Evolutionary conservation across 2,329 filamentous ascomycete genomes (phyloP).

Genomic region (Geoglossum cookeanum): DNA sequence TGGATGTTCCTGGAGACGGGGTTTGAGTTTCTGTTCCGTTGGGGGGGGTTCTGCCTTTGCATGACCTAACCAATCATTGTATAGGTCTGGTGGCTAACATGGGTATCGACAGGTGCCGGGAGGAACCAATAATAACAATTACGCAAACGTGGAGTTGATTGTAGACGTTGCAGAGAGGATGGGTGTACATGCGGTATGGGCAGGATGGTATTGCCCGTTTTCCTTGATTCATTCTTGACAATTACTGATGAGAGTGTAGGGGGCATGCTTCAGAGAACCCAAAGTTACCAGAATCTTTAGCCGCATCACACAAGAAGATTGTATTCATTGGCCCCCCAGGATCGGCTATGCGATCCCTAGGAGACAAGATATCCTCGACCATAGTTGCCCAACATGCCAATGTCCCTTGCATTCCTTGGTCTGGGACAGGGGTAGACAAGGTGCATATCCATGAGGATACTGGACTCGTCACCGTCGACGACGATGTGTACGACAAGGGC

Average conservation of each 20-base stretch:
- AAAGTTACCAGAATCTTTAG: slow-evolving; percentile 86
- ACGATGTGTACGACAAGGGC: slow-evolving; percentile 71
- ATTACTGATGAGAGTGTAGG: slow-evolving; percentile 29
- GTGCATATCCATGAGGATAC: slow-evolving; percentile 53
- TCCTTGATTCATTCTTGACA: background rate
- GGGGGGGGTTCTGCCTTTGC: background rate
- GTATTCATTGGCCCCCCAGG: slow-evolving; percentile 97
- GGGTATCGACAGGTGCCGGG: slow-evolving; percentile 50
- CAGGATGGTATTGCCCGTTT: slow-evolving; percentile 60
- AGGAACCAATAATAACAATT: slow-evolving; percentile 99
- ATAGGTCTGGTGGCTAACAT: background rate
- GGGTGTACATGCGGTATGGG: slow-evolving; percentile 97
- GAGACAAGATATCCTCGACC: slow-evolving; percentile 98
- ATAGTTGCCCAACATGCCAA: slow-evolving; percentile 95
- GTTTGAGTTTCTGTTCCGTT: slow-evolving; percentile 1
- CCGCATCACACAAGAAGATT: slow-evolving; percentile 93
- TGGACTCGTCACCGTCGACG: slow-evolving; percentile 81
- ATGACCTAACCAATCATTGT: background rate
- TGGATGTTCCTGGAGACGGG: background rate
- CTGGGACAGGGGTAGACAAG: slow-evolving; percentile 71
- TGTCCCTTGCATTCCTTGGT: slow-evolving; percentile 99
- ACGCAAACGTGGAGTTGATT: slow-evolving; percentile 97
- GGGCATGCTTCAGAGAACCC: slow-evolving; percentile 98
- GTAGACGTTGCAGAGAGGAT: slow-evolving; percentile 97
- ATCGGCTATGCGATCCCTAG: slow-evolving; percentile 94